Base-by-base conservation (phyloP, 2,329 filamentous ascomycete genomes). In the Xylaria arbuscula region DNA sequence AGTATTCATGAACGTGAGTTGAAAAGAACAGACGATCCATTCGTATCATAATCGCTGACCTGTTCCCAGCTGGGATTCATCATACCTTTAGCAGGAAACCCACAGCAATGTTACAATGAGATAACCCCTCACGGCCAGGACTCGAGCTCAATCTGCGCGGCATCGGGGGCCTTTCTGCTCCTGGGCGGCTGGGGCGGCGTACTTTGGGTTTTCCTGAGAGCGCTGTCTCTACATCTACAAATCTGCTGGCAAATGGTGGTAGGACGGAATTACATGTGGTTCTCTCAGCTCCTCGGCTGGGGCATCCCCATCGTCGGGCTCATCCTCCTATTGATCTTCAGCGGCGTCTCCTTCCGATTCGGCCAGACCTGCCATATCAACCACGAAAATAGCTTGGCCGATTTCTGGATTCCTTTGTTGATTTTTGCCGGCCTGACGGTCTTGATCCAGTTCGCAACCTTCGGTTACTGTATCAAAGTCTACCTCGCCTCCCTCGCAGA, bases 231-330 rank as follows among this genome's bases (percentile, higher is more conserved):
- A 75, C 96, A 99, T 80, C 89, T 99, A 32, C 96, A 98, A 80
- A 98, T 99, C 72, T 98, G 94, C 84, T 99, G 96, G 96, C 94
- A 98, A 79, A 87, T 97, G 40, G 89, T 95, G 8, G 92, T 97
- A 3, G 96, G 96, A 47, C 88, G 90, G 53, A 92, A 87, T 75
- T 98, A 98, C 81, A 98, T 98, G 89, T 93, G 93, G 84, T 87
- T 88, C 72, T 90, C 95, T 2, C 90, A 97, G 76, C 86, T 87
- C 17, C 83, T 90, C 9, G 96, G 96, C 70, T 98, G 95, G 92
- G 92, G 92, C 19, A 86, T 98, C 54, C 93, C 94, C 1, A 85
- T 90, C 28, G 81, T 93, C 22, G 92, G 93, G 42, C 88, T 97
- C 71, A 85, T 90, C 2, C 80, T 95, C 50, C 93, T 92, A 58